Conservation (phyloP, 1,284 basidiomycete genomes). For the Rhodotorula glutinis region DNA sequence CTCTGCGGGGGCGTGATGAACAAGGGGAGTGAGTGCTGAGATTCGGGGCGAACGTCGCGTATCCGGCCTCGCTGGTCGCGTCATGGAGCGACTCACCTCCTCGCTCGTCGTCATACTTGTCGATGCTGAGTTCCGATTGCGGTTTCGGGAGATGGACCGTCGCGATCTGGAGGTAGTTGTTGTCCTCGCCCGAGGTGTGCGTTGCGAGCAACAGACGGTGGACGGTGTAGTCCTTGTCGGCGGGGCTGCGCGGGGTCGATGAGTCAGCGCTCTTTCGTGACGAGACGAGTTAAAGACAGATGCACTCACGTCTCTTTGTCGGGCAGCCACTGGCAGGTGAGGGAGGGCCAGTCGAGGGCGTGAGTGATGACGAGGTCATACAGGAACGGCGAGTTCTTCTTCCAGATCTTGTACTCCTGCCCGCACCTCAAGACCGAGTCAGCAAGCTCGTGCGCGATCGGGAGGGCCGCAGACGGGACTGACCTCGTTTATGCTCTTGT, state of each 20-base stretch:
- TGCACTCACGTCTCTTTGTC: constrained; percentile 76
- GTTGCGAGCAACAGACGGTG: constrained; percentile 95
- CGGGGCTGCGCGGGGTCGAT: constrained; percentile 56
- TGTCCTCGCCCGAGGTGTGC: constrained; percentile 91
- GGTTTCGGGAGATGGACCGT: constrained; percentile 83
- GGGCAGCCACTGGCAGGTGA: constrained; percentile 99
- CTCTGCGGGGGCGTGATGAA: constrained; percentile 53
- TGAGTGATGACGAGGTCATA: constrained; percentile 98
- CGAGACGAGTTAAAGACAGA: too few relatives aligned
- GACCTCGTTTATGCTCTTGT: constrained; percentile 48
- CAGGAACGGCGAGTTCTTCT: constrained; percentile 68
- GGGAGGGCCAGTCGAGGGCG: constrained; percentile 94
- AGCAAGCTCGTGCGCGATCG: too few relatives aligned
- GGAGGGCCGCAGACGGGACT: background rate
- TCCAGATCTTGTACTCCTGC: constrained; percentile 62
- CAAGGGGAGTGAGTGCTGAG: too few relatives aligned
- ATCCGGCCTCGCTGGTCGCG: background rate
- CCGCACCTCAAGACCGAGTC: background rate
- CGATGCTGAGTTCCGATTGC: constrained; percentile 61
- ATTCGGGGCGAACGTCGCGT: too few relatives aligned
- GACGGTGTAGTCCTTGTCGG: constrained; percentile 84
- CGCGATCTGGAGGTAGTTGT: constrained; percentile 95
- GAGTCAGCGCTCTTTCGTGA: background rate
- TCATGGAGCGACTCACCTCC: constrained; percentile 54
- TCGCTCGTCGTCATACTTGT: constrained; percentile 87